These are phyloP conservation scores for Tuber indicum DNA, from an alignment of 495 filamentous ascomycete genomes.

Conservation along the genomic window DNA sequence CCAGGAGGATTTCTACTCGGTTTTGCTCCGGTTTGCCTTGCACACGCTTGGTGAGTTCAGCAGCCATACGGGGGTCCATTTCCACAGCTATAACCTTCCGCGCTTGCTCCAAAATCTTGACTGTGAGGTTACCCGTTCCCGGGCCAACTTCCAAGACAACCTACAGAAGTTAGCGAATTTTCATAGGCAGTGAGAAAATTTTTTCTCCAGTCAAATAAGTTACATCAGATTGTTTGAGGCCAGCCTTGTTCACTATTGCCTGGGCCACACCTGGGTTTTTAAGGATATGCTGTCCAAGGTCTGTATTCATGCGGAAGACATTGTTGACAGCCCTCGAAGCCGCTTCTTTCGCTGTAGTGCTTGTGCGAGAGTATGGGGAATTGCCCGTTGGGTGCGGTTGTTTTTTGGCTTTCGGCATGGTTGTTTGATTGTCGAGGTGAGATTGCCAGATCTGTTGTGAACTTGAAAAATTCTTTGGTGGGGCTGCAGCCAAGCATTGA, in stretches of 20 bases:
- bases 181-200: background rate
- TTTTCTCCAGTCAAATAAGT: background rate
- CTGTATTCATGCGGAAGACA: constrained; percentile 80
- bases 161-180: constrained; percentile 30
- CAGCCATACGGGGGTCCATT: constrained; percentile 93
- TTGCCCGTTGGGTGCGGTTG: constrained; percentile 8
- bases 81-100: constrained; percentile 86
- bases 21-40: constrained; percentile 76
- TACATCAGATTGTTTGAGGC: constrained; percentile 80
- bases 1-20: constrained; percentile 73
- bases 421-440: background rate
- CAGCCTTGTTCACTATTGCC: constrained; percentile 80
- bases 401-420: constrained; percentile 35
- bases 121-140: constrained; percentile 81
- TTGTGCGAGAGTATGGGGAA: constrained; percentile 24
- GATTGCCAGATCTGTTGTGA: background rate
- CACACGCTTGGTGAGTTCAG: constrained; percentile 89
- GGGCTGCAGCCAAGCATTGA: background rate
- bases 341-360: constrained; percentile 26
- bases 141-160: constrained; percentile 68
- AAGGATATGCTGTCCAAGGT: constrained; percentile 85
- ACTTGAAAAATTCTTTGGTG: background rate
- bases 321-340: constrained; percentile 58
- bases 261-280: constrained; percentile 92
- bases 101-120: constrained; percentile 77